phyloP scores from a whole-genome alignment of 1,139 yeast species.

The Blastobotrys proliferans region DNA sequence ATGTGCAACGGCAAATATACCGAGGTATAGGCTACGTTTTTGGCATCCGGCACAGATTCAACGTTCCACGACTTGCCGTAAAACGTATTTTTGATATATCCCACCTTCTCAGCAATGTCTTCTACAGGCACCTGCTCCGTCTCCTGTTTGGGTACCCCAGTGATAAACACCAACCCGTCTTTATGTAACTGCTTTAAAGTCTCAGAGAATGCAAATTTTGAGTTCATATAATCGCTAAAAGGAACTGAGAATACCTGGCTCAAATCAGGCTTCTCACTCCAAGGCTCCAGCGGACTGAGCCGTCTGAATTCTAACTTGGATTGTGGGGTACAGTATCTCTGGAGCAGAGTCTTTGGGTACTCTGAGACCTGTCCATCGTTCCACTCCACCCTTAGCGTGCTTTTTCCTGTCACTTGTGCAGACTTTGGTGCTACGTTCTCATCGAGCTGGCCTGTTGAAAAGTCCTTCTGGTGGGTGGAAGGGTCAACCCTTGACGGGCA shows the following conservation, averaged over 20 bases:
- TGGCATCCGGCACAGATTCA: slow-evolving; percentile 55
- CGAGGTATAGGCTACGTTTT: slow-evolving; percentile 69
- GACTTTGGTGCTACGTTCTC: slow-evolving; percentile 25
- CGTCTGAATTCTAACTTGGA: slow-evolving; percentile 35
- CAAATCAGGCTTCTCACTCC: slow-evolving; percentile 27
- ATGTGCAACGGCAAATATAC: slow-evolving; percentile 70
- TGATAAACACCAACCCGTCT: slow-evolving; percentile 57
- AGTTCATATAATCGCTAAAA: slow-evolving; percentile 44
- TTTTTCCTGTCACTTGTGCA: slow-evolving; percentile 31
- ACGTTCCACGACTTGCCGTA: slow-evolving; percentile 76
- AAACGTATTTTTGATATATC: slow-evolving; percentile 68
- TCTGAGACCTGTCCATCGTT: slow-evolving; percentile 46
- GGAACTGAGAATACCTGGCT: slow-evolving; percentile 32
- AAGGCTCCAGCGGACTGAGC: slow-evolving; percentile 33
- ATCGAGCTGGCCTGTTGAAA: slow-evolving; percentile 55
- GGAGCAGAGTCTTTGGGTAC: slow-evolving; percentile 48
- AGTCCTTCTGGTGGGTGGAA: slow-evolving; percentile 57
- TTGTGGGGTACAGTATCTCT: slow-evolving; percentile 40
- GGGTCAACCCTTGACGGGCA: slow-evolving; percentile 54
- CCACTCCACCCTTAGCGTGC: slow-evolving; percentile 51
- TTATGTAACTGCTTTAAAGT: slow-evolving; percentile 49
- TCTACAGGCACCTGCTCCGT: slow-evolving; percentile 35
- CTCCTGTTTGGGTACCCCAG: slow-evolving; percentile 43
- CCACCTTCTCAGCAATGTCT: slow-evolving; percentile 55
- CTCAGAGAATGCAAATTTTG: slow-evolving; percentile 39